A percentile compares a stretch with the other conserved stretches of the same genome.
Conservation (phyloP, 768 basidiomycete genomes). For the Lyophyllum semitale region DNA sequence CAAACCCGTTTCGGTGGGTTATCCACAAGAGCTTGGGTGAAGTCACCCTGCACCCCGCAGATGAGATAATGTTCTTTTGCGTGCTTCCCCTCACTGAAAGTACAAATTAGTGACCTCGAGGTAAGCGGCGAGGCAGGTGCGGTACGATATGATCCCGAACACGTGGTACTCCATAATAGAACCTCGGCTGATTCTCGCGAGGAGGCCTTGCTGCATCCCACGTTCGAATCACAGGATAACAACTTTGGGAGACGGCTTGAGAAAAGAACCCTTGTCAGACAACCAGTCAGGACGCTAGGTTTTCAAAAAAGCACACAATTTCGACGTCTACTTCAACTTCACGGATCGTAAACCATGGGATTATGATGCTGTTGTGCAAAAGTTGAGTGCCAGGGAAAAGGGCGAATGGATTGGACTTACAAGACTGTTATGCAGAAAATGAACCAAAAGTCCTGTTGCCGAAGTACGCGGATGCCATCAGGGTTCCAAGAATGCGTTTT, state of each 20-base stretch:
- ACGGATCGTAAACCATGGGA: conserved; percentile 79
- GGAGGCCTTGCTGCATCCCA: conserved; percentile 84
- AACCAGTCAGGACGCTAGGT: background rate
- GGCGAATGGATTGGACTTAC: conserved; percentile 37
- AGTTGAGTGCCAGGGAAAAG: conserved; percentile 5
- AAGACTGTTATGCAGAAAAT: conserved; percentile 71
- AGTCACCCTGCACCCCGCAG: conserved; percentile 85
- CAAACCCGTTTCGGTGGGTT: conserved; percentile 72
- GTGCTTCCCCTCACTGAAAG: conserved; percentile 64
- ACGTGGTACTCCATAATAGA: conserved; percentile 83
- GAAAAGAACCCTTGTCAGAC: conserved; percentile 9
- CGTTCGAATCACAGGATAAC: conserved; percentile 78
- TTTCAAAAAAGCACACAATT: conserved; percentile 48
- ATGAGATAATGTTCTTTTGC: conserved; percentile 81
- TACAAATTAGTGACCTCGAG: background rate
- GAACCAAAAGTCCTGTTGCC: conserved; percentile 83
- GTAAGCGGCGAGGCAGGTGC: conserved; percentile 12
- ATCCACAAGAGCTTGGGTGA: conserved; percentile 72
- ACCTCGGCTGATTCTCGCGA: conserved; percentile 77
- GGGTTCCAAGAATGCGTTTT: conserved; percentile 59
- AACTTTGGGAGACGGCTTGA: conserved; percentile 78
- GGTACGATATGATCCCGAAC: conserved; percentile 82
- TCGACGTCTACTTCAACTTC: conserved; percentile 79
- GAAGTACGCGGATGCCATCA: conserved; percentile 55
- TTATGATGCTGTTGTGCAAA: conserved; percentile 48